Conservation (phyloP, 2,329 filamentous ascomycete species). For the Fusarium beomiforme region DNA sequence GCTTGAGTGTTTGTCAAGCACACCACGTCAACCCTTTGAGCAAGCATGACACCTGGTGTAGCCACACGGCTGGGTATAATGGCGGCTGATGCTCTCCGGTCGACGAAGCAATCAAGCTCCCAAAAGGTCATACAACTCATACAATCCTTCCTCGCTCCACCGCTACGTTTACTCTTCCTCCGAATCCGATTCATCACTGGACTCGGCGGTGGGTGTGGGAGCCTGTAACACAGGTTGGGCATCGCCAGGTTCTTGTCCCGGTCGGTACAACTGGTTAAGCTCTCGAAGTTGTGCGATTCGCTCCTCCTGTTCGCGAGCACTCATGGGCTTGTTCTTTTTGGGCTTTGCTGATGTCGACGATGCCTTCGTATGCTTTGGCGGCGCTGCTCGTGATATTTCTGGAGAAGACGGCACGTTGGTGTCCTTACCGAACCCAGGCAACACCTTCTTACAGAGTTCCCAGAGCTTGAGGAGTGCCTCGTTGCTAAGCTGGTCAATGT, state of each 20-base stretch:
- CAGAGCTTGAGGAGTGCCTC: conserved; percentile 65
- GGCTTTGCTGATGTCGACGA: conserved; percentile 58
- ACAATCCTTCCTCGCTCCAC: conserved; percentile 33
- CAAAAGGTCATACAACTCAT: conserved; percentile 39
- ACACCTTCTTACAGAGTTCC: conserved; percentile 56
- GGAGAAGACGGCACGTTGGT: conserved; percentile 44
- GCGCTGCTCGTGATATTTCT: conserved; percentile 44
- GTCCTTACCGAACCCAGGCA: conserved; percentile 54
- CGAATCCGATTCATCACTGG: conserved; percentile 58
- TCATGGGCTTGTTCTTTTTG: conserved; percentile 82
- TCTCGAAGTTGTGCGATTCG: conserved; percentile 70
- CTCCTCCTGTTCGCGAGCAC: conserved; percentile 73
- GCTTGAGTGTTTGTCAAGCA: conserved; percentile 15
- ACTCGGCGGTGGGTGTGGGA: conserved; percentile 47
- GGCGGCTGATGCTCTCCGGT: conserved; percentile 37
- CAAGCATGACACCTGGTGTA: conserved; percentile 36
- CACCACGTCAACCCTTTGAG: conserved; percentile 22
- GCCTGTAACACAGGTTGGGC: conserved; percentile 38
- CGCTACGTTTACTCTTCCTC: conserved; percentile 54
- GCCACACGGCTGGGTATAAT: conserved; percentile 44
- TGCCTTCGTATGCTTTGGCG: conserved; percentile 45
- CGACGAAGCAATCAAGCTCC: conserved; percentile 34
- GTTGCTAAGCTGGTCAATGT: conserved; percentile 66
- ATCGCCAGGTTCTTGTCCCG: conserved; percentile 48
- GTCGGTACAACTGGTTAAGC: conserved; percentile 57